phyloP scores from a whole-genome alignment of 371 early-diverging fungal species.

The Globomyces sp. region DNA sequence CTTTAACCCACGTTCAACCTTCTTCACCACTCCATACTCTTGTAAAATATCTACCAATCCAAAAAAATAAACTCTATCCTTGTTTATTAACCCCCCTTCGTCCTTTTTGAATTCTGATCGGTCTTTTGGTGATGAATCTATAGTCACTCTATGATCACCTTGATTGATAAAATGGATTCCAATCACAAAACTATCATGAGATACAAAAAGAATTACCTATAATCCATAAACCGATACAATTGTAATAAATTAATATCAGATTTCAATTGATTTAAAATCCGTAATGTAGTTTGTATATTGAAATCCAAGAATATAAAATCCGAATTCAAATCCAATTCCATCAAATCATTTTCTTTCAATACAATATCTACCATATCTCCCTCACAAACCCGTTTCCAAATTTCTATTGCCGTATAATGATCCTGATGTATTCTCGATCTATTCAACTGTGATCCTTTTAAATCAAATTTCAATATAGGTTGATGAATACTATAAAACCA shows the following conservation, averaged over 20 bases:
- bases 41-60: conserved; percentile 9
- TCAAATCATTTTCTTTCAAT: background rate
- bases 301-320: background rate
- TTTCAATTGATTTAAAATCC: background rate
- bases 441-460: background rate
- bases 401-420: background rate
- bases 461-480: background rate
- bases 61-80: background rate
- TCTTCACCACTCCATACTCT: background rate
- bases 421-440: background rate
- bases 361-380: background rate
- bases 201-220: background rate
- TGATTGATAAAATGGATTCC: background rate
- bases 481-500: background rate
- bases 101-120: background rate
- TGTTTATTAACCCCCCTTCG: background rate
- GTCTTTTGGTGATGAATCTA: background rate
- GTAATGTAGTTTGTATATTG: too few relatives aligned
- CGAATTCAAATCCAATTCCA: background rate
- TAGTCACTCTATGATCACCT: background rate
- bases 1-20: background rate
- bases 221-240: background rate
- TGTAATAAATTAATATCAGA: background rate
- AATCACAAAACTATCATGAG: background rate
- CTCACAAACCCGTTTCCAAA: background rate